Base-by-base conservation (phyloP, 768 basidiomycete genomes). In the Trametes cubensis region DNA sequence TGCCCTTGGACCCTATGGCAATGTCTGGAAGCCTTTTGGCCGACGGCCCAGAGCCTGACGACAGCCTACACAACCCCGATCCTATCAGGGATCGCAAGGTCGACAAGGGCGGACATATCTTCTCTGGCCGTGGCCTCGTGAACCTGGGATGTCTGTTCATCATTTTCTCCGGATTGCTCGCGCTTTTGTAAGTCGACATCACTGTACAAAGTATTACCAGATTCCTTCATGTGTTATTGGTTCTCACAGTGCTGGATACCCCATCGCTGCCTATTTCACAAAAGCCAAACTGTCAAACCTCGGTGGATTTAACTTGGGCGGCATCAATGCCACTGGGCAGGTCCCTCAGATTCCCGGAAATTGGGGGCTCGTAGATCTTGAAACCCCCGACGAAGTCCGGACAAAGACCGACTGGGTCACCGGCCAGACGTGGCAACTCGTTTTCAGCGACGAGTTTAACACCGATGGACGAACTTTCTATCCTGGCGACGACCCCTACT, bases 401-500 rank as follows among this genome's bases (percentile, higher is more conserved):
- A 77, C 76, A 59, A 79, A 83, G 67, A 25, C 79, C 0, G 85
- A 87, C 5, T 80, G 84, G 67, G 77, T 78, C 34, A 88, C 92
- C 65, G 86, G 89, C 5, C 84, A 81, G 58, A 54, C 81, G 67
- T 69, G 88, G 76, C 85, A 88, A 61, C 80, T 96, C 14, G 85
- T 94, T 4, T 95, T 92, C 71, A 91, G 89, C 51, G 94, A 96
- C 72, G 95, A 96, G 74, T 96, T 96, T 75, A 87, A 96, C 60
- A 77, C 75, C 7, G 85, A 88, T 1, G 88, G 89, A 14, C 85
- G 95, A 40, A 83, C 89, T 0, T 95, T 95, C 72, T 93, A 89
- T 72, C 88, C 87, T 50, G 92, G 92, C 45, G 82, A 84, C 66
- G 83, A 85, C 67, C 83, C 84, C 0, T 85, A 79, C 66, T 81